These are phyloP conservation scores for Linnemannia hyalina DNA, from an alignment of 192 early-diverging fungal genomes.

Conservation along the genomic window DNA sequence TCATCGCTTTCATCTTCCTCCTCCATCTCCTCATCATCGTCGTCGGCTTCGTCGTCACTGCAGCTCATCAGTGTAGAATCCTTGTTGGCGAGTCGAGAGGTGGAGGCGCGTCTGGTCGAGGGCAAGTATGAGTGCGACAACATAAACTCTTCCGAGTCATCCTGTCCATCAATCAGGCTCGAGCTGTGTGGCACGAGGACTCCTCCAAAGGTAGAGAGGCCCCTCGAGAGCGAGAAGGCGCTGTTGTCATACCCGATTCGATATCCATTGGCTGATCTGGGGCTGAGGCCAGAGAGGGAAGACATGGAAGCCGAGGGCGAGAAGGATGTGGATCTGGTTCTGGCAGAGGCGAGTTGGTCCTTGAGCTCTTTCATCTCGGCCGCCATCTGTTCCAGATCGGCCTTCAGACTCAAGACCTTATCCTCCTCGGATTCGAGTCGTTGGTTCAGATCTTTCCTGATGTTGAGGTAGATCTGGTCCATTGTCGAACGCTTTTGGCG, in stretches of 20 bases:
- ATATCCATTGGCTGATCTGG: not conserved
- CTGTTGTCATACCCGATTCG: conserved; percentile 33
- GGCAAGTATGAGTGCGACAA: conserved; percentile 22
- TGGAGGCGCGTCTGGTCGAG: not conserved
- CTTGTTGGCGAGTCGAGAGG: not conserved
- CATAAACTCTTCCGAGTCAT: conserved; percentile 46
- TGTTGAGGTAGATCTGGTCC: conserved; percentile 36
- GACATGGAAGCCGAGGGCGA: not conserved
- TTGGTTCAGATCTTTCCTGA: conserved; percentile 33
- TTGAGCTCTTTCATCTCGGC: conserved; percentile 34
- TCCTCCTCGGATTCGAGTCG: conserved; percentile 36
- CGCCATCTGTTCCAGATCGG: conserved; percentile 23
- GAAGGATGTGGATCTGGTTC: not conserved
- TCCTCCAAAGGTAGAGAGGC: conserved; percentile 29
- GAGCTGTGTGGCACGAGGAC: conserved; percentile 12
- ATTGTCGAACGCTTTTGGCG: conserved; percentile 30
- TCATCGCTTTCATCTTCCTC: conserved; percentile 26
- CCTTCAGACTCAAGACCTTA: conserved; percentile 23
- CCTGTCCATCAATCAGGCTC: conserved; percentile 28
- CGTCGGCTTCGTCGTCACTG: conserved; percentile 39
- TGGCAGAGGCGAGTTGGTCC: conserved; percentile 4
- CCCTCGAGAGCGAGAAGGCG: conserved; percentile 33
- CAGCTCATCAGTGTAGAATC: conserved; percentile 8
- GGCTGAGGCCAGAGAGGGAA: not conserved
- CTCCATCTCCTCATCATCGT: conserved; percentile 46